Evolutionary conservation across 352 stramenopile species (phyloP), one percentile per base, ranked within the genome.

Genomic region (Halophytophthora polymorphica): DNA sequence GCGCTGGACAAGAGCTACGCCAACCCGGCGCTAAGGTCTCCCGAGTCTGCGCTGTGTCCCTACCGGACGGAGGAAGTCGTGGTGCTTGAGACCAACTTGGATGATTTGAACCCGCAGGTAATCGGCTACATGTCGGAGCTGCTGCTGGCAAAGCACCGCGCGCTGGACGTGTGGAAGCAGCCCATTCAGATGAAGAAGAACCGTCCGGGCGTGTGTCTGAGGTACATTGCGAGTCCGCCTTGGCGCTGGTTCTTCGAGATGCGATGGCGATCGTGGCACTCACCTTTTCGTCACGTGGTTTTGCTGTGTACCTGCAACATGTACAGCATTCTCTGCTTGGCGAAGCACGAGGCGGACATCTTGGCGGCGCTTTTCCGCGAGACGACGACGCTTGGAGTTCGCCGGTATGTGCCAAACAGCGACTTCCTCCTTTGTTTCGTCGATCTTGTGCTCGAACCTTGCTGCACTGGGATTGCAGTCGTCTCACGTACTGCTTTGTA

Each of bases 111-210:
- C 43, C 83, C 83, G 19, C 83, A 94, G 61, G 70, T 90, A 37
- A 64, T 93, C 21, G 86, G 83, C 22, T 91, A 86, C 58, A 61
- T 96, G 5, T 78, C 76, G 13, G 81, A 92, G 58, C 60, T 65
- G 22, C 44, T 96, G 50, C 62, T 96, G n/a, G 53, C 49, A 17
- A 53, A 66, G 7, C 67, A 76, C 6, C 49, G 67, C n/a, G 87
- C 85, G 8, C 61, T 96, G 15, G 90, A 97, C 52, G 86, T 90
- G 43, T 97, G 90, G 90, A 83, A 86, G 23, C 75, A 81, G 47
- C 71, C 83, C 29, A 94, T 96, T 58, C 73, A 91, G 35, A 97
- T 97, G 90, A 97, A 97, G 69, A 97, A 97, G 65, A 86, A 83
- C 22, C 78, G 88, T 0, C 81, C 84, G 5, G 88, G 64, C 1